A percentile compares a stretch with the other conserved stretches of the same genome.
phyloP scores from a whole-genome alignment of 176 grass and related monocot genomes.

The Oryza glumipatula region DNA sequence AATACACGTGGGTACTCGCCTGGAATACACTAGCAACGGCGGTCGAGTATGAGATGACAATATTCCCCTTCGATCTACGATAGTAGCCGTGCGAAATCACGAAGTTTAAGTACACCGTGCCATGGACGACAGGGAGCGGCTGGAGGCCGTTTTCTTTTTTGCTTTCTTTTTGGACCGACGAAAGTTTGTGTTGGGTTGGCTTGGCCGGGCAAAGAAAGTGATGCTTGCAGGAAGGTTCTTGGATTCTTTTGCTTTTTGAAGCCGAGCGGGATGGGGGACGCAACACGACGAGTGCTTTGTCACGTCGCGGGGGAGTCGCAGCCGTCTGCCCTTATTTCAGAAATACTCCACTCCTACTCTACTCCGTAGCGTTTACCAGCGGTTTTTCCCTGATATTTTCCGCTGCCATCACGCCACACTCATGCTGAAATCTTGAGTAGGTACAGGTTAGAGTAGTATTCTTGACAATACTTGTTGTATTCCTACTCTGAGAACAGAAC shows the following conservation, averaged over 20 bases:
- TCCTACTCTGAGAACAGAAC: too few species aligned
- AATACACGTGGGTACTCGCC: not conserved
- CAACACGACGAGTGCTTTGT: slow-evolving; percentile 21
- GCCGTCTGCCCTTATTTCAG: not conserved
- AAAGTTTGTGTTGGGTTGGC: not conserved
- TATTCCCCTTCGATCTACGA: not conserved
- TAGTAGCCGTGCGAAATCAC: not conserved
- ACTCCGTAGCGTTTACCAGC: not conserved
- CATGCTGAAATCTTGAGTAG: slow-evolving; percentile 2
- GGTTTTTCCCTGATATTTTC: slow-evolving; percentile 17
- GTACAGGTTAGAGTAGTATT: not conserved
- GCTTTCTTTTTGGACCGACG: slow-evolving; percentile 4
- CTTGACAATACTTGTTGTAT: too few species aligned
- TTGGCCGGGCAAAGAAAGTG: slow-evolving; percentile 11
- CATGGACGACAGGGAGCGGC: not conserved
- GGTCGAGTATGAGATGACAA: not conserved
- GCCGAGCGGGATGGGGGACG: slow-evolving; percentile 2
- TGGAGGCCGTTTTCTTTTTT: not conserved
- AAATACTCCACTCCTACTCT: not conserved
- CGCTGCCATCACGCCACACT: not conserved
- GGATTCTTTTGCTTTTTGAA: slow-evolving; percentile 36
- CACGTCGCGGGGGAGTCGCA: not conserved
- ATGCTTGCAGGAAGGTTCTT: slow-evolving; percentile 47
- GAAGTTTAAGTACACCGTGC: not conserved
- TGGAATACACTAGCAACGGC: not conserved